A percentile compares a stretch with the other conserved stretches of the same genome.
These are phyloP conservation scores for Ulota crispa DNA, from an alignment of 225 moss, liverwort and hornwort genomes.

Conservation along the genomic window DNA sequence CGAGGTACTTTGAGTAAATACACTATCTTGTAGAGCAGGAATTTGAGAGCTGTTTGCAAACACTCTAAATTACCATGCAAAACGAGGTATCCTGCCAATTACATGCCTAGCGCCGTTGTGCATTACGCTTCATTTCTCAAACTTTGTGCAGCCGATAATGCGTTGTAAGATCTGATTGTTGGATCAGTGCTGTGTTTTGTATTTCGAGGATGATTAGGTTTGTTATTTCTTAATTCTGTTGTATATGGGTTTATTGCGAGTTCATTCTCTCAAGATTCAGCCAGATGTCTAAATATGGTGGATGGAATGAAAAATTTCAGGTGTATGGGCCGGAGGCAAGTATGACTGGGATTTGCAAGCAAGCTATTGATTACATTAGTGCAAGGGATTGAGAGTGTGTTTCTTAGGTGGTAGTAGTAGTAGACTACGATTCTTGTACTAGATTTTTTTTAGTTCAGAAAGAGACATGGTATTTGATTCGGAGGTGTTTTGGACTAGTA, in stretches of 20 bases:
- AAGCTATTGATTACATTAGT: constrained; percentile 85
- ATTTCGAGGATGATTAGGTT: not conserved
- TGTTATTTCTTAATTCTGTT: not conserved
- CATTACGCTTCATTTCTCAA: not conserved
- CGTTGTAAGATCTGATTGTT: not conserved
- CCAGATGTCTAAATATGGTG: not conserved
- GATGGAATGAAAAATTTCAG: constrained; percentile 31
- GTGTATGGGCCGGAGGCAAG: constrained; percentile 93
- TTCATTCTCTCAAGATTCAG: not conserved
- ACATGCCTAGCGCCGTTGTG: not conserved
- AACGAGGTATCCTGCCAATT: not conserved
- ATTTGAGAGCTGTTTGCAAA: not conserved
- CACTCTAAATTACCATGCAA: not conserved
- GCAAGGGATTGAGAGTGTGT: constrained; percentile 32
- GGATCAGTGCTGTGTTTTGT: not conserved
- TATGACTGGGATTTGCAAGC: constrained; percentile 95
- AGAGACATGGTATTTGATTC: not conserved
- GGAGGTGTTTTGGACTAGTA: not conserved
- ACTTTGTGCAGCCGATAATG: not conserved
- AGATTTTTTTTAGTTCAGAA: constrained; percentile 3
- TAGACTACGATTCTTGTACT: not conserved
- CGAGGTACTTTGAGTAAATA: constrained; percentile 49
- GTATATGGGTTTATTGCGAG: not conserved
- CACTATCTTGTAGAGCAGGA: not conserved
- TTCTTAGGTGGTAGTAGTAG: not conserved